Base-by-base conservation (phyloP, 129 eudicot genomes). In the Smallanthus sonchifolius region DNA sequence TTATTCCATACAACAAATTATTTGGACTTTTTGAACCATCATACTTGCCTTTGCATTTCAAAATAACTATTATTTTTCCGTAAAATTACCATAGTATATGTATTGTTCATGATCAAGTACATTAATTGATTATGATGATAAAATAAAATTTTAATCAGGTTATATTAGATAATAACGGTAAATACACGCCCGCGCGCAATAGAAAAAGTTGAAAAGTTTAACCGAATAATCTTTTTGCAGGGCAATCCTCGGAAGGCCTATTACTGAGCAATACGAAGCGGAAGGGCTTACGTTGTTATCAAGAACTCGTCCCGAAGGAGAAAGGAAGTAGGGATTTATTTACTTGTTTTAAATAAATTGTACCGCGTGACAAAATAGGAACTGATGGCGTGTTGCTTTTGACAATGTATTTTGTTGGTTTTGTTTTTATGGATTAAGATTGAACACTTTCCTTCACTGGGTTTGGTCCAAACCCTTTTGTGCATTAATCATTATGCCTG, bases 231-330 rank as follows among this genome's bases (percentile, higher is more conserved):
- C 47, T 39, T 56, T 63, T 75, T 75, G 43, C 73, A 81, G 82
- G 79, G 82, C 16, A 81, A 81, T 59, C 82, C 82, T 2, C 34
- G 85, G 78, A 81, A 76, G 59, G 81, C 78, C 36, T 81, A 81
- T 73, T 81, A 81, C 75, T 81, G 60, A 65, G 62, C 7, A n/a
- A 74, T 20, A 56, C 14, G 6, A 47, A 80, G 11, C 34, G 6
- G 32, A 67, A 65, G 67, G 56, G 65, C 56, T 30, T 67, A 10
- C 6, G 44, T n/a, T 79, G 73, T 61, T 17, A 44, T 77, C n/a
- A 45, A 36, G 17, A 67, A 77, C n/a, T 60, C 40, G 36, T 64
- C 61, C 78, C 15, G 11, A 72, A 79, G 40, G 67, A 64, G 36
- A 64, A 64, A 19, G 42, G 73, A 64, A 40, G 39, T 63, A 55